Base-by-base conservation (phyloP, 495 filamentous ascomycete species). In the Talaromyces stipitatus region DNA sequence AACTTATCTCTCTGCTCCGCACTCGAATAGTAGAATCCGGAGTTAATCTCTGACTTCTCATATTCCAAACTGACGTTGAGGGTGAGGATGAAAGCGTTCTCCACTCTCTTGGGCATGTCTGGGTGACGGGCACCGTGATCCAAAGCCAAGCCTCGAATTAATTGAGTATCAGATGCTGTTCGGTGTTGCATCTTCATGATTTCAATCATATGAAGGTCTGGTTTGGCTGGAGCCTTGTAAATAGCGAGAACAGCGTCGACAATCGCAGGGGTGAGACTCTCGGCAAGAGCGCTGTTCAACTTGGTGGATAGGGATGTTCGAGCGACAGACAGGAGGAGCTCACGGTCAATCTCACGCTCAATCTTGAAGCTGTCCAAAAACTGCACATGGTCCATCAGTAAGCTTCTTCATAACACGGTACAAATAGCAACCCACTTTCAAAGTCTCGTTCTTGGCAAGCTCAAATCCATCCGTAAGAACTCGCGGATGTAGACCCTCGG, bases 181-280 rank as follows among this genome's bases (percentile, higher is more conserved):
- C 92, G 90, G 76, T 99, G 94, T 70, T 97, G 94, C 94, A 99
- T 99, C 68, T 95, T 97, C 95, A 97, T 97, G 62, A 99, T 97
- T 73, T 99, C 94, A 60, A 99, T 80, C 94, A 99, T 99, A 74
- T 97, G 92, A 60, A 99, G 72, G 70, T 99, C 94, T 46, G 94
- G 94, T 75, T 97, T 97, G 61, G 84, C 85, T 27, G 90, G 89
- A 26, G 91, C 72, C 66, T 88, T 80, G 75, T 96, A 92, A 69
- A 99, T 99, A 48, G 95, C 80, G 54, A 97, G 82, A 46, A 97
- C 94, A 54, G 94, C 89, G 70, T 99, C 94, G 64, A 96, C 91
- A 61, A 99, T 96, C 62, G 87, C 85, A 29, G 94, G 90, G 20
- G 90, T 96, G 38, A 98, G 87, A 66, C 88, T 88, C 68, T 95